These are phyloP conservation scores for Cephalotrichum gorgonifer DNA, from an alignment of 2,329 filamentous ascomycete genomes.

Conservation along the genomic window DNA sequence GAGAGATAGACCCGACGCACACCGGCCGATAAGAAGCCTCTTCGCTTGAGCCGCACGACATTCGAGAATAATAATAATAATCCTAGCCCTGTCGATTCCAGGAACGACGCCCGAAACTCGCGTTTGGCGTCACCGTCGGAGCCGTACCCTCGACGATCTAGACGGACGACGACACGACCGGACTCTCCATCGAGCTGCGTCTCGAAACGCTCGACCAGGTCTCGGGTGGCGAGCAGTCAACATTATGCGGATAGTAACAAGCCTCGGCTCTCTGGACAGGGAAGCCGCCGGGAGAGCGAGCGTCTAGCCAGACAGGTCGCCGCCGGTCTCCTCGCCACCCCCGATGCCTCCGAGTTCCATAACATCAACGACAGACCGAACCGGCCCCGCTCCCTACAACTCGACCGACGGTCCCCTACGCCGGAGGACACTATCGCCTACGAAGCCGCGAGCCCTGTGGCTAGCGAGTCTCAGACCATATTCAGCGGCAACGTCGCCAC, in stretches of 20 bases:
- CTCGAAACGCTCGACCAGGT: slow-evolving; percentile 1
- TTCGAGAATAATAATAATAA: background rate
- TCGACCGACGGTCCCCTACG: slow-evolving; percentile 1
- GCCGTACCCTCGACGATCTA: slow-evolving; percentile 18
- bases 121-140: slow-evolving; percentile 23
- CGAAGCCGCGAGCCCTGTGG: slow-evolving; percentile 10
- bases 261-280: slow-evolving; percentile 21
- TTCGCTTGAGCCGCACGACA: background rate
- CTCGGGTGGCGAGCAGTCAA: background rate
- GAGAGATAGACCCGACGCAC: slow-evolving; percentile 1
- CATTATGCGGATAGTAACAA: slow-evolving; percentile 18
- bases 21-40: background rate
- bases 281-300: slow-evolving; percentile 8
- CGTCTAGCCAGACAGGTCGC: slow-evolving; percentile 9
- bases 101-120: slow-evolving; percentile 4
- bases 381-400: background rate
- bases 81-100: background rate
- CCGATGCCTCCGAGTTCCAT: slow-evolving; percentile 42
- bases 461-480: slow-evolving; percentile 46
- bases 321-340: slow-evolving; percentile 38
- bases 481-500: slow-evolving; percentile 60
- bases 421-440: slow-evolving; percentile 1
- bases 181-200: slow-evolving; percentile 15
- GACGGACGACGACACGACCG: slow-evolving; percentile 15
- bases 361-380: slow-evolving; percentile 2